Evolutionary conservation across 2,329 filamentous ascomycete genomes (phyloP).

Genomic region (Aspergillus phoenicis): DNA sequence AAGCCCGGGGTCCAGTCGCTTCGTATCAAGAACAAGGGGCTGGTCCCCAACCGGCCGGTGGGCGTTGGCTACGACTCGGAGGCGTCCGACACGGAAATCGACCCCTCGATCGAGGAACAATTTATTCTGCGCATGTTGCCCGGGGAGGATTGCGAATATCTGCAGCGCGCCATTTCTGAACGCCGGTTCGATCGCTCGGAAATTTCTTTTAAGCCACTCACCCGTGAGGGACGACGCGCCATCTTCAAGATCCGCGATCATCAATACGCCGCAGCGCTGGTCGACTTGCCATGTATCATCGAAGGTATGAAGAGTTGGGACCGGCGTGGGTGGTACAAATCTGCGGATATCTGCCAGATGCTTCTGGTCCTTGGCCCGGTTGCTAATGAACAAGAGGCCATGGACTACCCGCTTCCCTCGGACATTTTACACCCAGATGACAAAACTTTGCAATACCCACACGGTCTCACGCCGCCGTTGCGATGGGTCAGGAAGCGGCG

Average conservation of each 20-base stretch:
- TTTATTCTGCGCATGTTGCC: constrained; percentile 87
- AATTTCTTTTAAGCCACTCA: constrained; percentile 76
- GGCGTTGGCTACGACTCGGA: constrained; percentile 97
- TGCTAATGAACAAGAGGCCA: constrained; percentile 66
- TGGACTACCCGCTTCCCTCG: constrained; percentile 66
- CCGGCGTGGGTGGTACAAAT: constrained; percentile 83
- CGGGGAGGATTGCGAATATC: constrained; percentile 81
- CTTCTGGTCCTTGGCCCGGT: constrained; percentile 74
- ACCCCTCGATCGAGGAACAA: constrained; percentile 86
- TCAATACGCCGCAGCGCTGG: constrained; percentile 74
- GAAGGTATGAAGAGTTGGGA: constrained; percentile 96
- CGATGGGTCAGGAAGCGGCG: constrained; percentile 79
- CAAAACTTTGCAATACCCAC: constrained; percentile 72
- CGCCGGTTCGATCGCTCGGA: constrained; percentile 79
- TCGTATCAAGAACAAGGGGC: constrained; percentile 68
- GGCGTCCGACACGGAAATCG: constrained; percentile 82
- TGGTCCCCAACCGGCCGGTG: constrained; percentile 67
- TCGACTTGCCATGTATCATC: constrained; percentile 83
- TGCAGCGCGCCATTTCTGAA: constrained; percentile 74
- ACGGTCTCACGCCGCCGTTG: constrained; percentile 86
- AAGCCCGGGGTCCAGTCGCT: constrained; percentile 49
- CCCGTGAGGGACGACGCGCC: constrained; percentile 69
- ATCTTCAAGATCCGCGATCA: constrained; percentile 69
- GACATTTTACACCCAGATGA: constrained; percentile 63
- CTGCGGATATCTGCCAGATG: constrained; percentile 87